phyloP scores from a whole-genome alignment of 495 filamentous ascomycete species.

The Penicillium chermesinum region DNA sequence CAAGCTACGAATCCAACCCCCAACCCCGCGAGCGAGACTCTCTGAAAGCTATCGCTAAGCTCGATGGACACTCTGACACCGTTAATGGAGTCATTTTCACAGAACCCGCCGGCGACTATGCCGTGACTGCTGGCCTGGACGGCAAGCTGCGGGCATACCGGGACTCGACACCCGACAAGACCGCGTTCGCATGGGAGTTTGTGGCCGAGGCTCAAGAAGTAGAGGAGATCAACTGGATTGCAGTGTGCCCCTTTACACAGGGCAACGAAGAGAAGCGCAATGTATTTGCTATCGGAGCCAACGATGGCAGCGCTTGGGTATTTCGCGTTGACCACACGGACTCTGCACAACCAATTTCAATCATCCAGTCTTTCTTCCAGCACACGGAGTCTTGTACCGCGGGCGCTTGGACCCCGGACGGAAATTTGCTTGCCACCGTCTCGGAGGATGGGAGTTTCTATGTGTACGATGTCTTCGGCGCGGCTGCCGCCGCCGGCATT shows the following conservation, averaged over 20 bases:
- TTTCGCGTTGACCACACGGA: conserved; percentile 71
- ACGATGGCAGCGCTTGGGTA: conserved; percentile 94
- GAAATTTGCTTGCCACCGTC: conserved; percentile 83
- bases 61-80: conserved; percentile 86
- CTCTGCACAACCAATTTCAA: conserved; percentile 56
- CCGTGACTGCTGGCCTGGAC: conserved; percentile 83
- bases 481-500: conserved; percentile 69
- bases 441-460: conserved; percentile 83
- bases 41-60: conserved; percentile 56
- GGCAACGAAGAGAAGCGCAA: conserved; percentile 60
- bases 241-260: conserved; percentile 61
- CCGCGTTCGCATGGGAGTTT: conserved; percentile 53
- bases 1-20: conserved; percentile 66
- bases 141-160: conserved; percentile 59
- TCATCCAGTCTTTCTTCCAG: conserved; percentile 85
- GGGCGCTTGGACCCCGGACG: conserved; percentile 85
- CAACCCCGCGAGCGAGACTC: conserved; percentile 53
- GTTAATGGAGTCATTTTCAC: conserved; percentile 84
- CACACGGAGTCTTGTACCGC: conserved; percentile 86
- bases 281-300: conserved; percentile 82
- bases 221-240: conserved; percentile 89
- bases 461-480: conserved; percentile 89
- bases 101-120: conserved; percentile 72
- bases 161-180: conserved; percentile 35
- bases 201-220: conserved; percentile 75